These are phyloP conservation scores for Escallonia rubra DNA, from an alignment of 129 eudicot species.

Conservation along the genomic window DNA sequence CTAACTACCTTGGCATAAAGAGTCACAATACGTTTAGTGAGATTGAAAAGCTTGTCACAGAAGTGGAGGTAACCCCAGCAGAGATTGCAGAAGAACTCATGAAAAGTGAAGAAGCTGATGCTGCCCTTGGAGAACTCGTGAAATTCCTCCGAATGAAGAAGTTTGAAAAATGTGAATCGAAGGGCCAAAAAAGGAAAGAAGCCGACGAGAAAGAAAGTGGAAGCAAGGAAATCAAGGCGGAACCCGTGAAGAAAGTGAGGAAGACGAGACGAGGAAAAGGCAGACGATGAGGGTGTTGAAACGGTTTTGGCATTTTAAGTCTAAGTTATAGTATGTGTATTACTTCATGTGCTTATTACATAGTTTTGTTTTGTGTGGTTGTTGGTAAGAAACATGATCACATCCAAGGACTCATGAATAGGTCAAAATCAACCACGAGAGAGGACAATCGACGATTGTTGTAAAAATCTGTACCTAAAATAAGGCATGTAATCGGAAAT, in stretches of 20 bases:
- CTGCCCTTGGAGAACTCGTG: conserved; percentile 28
- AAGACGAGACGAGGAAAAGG: not conserved
- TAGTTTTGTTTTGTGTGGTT: too few species aligned
- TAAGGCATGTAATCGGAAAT: too few species aligned
- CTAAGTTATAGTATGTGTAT: too few species aligned
- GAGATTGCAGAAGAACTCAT: conserved; percentile 49
- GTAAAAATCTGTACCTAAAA: too few species aligned
- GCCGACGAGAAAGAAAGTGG: not conserved
- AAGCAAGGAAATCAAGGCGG: conserved; percentile 1
- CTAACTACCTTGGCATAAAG: conserved; percentile 37
- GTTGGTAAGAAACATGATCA: too few species aligned
- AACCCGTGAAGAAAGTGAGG: conserved; percentile 1
- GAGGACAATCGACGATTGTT: too few species aligned
- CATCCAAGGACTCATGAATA: too few species aligned
- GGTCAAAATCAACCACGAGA: too few species aligned
- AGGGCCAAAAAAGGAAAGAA: not conserved
- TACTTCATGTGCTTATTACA: too few species aligned
- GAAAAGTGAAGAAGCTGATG: conserved; percentile 32
- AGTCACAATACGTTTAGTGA: conserved; percentile 23
- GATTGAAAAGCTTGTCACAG: conserved; percentile 25
- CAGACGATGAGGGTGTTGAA: too few species aligned
- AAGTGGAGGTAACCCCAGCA: conserved; percentile 36
- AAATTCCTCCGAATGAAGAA: conserved; percentile 23
- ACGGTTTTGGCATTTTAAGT: too few species aligned
- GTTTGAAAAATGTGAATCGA: conserved; percentile 11